These are phyloP conservation scores for Lactarius tabidus DNA, from an alignment of 768 basidiomycete genomes.

Conservation along the genomic window DNA sequence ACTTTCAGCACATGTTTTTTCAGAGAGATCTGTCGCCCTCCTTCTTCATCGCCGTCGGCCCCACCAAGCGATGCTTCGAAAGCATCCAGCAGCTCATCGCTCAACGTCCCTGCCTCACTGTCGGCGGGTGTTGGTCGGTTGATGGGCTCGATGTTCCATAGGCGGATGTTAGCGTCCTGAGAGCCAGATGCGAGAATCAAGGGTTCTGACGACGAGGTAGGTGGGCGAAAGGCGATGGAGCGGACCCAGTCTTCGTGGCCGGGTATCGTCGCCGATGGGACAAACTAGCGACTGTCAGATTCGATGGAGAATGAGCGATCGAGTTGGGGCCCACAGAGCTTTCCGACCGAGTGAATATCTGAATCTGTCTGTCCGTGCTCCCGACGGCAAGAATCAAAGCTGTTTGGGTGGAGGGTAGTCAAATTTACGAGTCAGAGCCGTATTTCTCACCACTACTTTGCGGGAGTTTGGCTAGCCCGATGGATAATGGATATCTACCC, in stretches of 20 bases:
- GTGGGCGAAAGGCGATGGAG: conserved; percentile 60
- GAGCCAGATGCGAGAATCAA: conserved; percentile 88
- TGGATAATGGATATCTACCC: conserved; percentile 70
- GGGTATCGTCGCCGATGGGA: conserved; percentile 52
- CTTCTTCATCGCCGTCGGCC: conserved; percentile 68
- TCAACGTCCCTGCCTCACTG: conserved; percentile 33
- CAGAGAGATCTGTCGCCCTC: conserved; percentile 81
- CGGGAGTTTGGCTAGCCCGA: conserved; percentile 64
- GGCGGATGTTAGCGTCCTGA: conserved; percentile 88
- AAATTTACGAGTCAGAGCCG: background rate
- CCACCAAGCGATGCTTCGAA: conserved; percentile 83
- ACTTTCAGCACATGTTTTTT: conserved; percentile 78
- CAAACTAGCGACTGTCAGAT: conserved; percentile 42
- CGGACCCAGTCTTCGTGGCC: conserved; percentile 98
- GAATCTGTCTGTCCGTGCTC: conserved; percentile 75
- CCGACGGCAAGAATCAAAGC: conserved; percentile 73
- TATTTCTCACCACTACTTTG: conserved; percentile 53
- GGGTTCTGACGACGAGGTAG: conserved; percentile 35
- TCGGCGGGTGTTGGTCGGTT: conserved; percentile 29
- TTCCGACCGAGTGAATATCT: conserved; percentile 70
- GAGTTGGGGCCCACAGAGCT: conserved; percentile 40
- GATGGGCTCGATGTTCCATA: conserved; percentile 78
- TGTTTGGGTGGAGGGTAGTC: conserved; percentile 28
- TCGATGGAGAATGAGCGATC: conserved; percentile 7
- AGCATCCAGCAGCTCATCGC: conserved; percentile 77